A percentile compares a stretch with the other conserved stretches of the same genome.
phyloP scores from a whole-genome alignment of 129 eudicot species.

The Erigeron canadensis region DNA sequence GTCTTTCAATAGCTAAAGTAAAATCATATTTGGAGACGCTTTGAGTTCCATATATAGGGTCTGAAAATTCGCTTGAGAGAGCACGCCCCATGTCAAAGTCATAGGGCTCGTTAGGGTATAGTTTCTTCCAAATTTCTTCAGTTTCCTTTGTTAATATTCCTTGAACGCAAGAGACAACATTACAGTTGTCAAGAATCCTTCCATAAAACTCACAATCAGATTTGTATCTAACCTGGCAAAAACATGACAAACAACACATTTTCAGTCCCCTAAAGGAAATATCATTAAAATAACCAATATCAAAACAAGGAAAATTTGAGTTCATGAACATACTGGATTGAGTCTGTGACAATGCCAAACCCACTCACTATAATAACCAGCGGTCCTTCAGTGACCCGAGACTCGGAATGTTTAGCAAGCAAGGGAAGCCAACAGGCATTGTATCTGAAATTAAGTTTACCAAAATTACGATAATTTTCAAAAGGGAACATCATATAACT shows the following conservation, averaged over 20 bases:
- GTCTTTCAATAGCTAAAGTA: constrained; percentile 76
- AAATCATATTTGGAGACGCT: constrained; percentile 71
- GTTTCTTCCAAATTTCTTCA: constrained; percentile 60
- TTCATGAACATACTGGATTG: constrained; percentile 73
- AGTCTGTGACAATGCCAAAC: constrained; percentile 99
- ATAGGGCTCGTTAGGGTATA: constrained; percentile 74
- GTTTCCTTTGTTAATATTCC: constrained; percentile 55
- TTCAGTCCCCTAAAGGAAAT: background rate
- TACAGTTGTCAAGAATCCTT: constrained; percentile 62
- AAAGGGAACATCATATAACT: background rate
- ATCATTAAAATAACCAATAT: background rate
- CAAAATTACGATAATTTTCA: background rate
- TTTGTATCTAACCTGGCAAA: constrained; percentile 72
- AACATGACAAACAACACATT: background rate
- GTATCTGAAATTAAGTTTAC: constrained; percentile 51
- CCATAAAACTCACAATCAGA: constrained; percentile 83
- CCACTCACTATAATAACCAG: constrained; percentile 97
- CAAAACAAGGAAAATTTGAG: constrained; percentile 2
- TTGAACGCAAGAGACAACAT: constrained; percentile 66
- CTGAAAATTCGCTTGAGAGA: constrained; percentile 29
- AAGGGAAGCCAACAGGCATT: constrained; percentile 90
- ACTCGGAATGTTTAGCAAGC: constrained; percentile 69
- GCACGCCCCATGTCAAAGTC: constrained; percentile 48
- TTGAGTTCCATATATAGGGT: constrained; percentile 27
- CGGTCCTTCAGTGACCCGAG: constrained; percentile 62